A percentile compares a stretch with the other conserved stretches of the same genome.
phyloP scores from a whole-genome alignment of 345 rosid genomes.

The Hibiscus syriacus region DNA sequence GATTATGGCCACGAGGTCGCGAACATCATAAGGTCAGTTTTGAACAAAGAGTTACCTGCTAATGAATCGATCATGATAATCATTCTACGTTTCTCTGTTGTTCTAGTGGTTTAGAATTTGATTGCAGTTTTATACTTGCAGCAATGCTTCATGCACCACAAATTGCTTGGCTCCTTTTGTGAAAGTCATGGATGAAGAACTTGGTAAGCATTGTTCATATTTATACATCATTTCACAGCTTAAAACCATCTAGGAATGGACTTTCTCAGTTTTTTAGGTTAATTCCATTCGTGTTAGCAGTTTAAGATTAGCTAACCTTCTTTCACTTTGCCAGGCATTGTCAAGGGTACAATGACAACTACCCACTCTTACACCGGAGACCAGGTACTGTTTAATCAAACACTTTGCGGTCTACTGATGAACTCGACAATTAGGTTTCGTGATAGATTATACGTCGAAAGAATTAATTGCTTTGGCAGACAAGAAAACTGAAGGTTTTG shows the following conservation, averaged over 20 bases:
- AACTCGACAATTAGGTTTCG: not conserved
- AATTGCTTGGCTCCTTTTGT: constrained; percentile 95
- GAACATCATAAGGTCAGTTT: constrained; percentile 69
- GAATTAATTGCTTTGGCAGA: not conserved
- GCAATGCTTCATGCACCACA: constrained; percentile 99
- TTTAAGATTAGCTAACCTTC: not conserved
- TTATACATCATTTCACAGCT: not conserved
- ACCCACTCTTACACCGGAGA: constrained; percentile 99
- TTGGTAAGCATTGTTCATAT: constrained; percentile 38
- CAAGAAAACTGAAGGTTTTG: not conserved
- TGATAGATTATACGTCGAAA: not conserved
- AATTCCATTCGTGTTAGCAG: not conserved
- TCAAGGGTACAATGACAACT: constrained; percentile 98
- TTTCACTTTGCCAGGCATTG: constrained; percentile 59
- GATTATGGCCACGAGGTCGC: constrained; percentile 72
- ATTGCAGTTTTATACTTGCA: constrained; percentile 21
- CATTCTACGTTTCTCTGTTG: not conserved
- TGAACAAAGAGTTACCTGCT: not conserved
- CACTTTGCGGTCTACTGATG: not conserved
- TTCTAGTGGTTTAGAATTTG: not conserved
- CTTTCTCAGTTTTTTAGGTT: not conserved
- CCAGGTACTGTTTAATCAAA: constrained; percentile 41
- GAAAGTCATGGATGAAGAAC: constrained; percentile 83
- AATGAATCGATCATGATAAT: not conserved
- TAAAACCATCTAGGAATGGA: not conserved